Evolutionary conservation across 2,329 filamentous ascomycete genomes (phyloP), one percentile per base, ranked within the genome.

Genomic region (Aspergillus amoenus): DNA sequence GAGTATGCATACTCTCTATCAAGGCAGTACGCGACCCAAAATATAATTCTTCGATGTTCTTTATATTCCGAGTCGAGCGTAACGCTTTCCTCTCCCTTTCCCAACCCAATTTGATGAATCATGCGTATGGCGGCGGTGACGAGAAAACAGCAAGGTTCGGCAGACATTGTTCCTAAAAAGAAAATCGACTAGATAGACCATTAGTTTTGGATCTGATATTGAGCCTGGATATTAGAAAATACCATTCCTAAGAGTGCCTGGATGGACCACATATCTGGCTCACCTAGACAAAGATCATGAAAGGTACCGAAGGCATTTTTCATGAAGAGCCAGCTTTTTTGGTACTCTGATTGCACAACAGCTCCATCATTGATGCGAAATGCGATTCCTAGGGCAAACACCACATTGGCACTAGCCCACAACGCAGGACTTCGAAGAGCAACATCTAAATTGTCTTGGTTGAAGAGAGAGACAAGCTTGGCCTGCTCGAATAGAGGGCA

Each of bases 21-120:
- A 13, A 64, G 37, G 24, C 58, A 59, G 42, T 62, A 64, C 11
- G 61, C 51, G 12, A 62, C 49, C 62, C 60, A 64, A 34, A 62
- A 64, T 11, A 62, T 39, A 12, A 43, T 58, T 15, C 45, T 53
- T 39, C 56, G 57, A 4, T 62, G 45, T 21, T 60, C 49, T 15
- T 17, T 21, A 11, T 60, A 55, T 7, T 61, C 53, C 1, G 48
- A 5, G 12, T 18, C 54, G 6, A 61, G 37, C 3, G 37, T 12
- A n/a, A 40, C 21, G 12, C 22, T 43, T 15, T 42, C 39, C 13
- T 57, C 55, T 17, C 42, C 30, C 5, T 41, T 50, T 12, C 51
- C 59, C 7, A 62, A 21, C 4, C 59, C 61, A 4, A 63, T 41
- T 18, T 63, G 55, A 17, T 62, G 55, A 41, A 52, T 48, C 15